Evolutionary conservation across 2,329 filamentous ascomycete species (phyloP), one percentile per base, ranked within the genome.

Genomic region (Epichloe gansuensis): DNA sequence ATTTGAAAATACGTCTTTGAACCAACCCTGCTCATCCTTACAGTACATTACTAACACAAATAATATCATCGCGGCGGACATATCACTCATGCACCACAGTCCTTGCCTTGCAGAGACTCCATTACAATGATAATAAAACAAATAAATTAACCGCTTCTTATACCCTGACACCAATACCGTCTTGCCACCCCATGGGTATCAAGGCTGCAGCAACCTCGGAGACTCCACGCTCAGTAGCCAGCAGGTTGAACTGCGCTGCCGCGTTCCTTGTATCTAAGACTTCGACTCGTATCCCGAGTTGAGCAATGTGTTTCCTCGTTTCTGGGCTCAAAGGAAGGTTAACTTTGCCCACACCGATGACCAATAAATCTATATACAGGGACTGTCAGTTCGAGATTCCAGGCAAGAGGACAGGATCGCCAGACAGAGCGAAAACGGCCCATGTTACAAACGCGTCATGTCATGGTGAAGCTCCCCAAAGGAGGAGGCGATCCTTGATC

Each of bases 211-310:
- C 91, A 55, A 97, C 82, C 61, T 91, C 85, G 21, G 81, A 76
- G 5, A 93, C 82, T 1, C 93, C 91, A 49, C 93, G 75, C 71
- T 98, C 93, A 17, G 89, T 97, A n/a, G 89, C 91, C 51, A 98
- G 71, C 61, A 98, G 66, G 64, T 98, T 98, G 68, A 93, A 98
- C 66, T 96, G 89, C 36, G 90, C 85, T 1, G 91, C 88, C 8
- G 93, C 93, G 68, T 97, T 97, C 56, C 89, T 76, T 35, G 93
- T 97, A 69, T 97, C 93, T 63, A 91, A 78, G 3, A 96, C 77
- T 63, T 98, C 93, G 5, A 97, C 75, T 53, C 88, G 76, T 59
- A 97, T 86, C 0, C 93, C 93, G 42, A 97, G 68, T 34, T 79
- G 77, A 55, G 84, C 85, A 52, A 98, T 81, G 59, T 82, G 75